Base-by-base conservation (phyloP, 2,329 filamentous ascomycete species). In the Fusarium sp. region DNA sequence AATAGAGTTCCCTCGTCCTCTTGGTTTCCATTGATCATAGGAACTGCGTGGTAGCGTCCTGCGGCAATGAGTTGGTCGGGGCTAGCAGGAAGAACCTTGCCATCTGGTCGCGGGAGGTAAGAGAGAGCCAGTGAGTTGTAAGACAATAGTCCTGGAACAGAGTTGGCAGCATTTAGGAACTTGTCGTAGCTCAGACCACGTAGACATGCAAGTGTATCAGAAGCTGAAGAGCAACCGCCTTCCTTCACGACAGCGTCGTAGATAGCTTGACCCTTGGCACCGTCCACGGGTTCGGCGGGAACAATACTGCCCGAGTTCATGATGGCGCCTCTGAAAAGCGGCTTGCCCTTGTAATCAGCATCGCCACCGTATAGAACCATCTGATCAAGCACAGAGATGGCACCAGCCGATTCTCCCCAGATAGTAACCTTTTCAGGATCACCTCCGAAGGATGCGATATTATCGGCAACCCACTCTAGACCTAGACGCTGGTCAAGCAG, bases 1-100 rank as follows among this genome's bases (percentile, higher is more conserved):
- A 94, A 93, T 3, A 94, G 77, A 0, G 91, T 93, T 19, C 91
- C 91, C 77, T 95, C 91, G 73, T 95, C 92, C 80, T 94, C 91
- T 76, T 93, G 90, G 73, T 93, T 86, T 40, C 92, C 91, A 38
- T 91, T 85, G 67, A 85, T 85, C 78, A 82, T 81, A 34, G 83
- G 83, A 3, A 85, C 82, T 2, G 80, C 78, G 20, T 83, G 76
- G 59, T 83, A 84, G 7, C 83, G 82, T 15, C 89, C 87, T 0
- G 75, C 71, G 4, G 69, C 55, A 3, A 85, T 78, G 6, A 92
- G 79, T 0, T 83, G 54, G 1, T 94, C 91, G 0, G 91, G 88
- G 7, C 87, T 91, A 3, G 85, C 80, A 0, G 86, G 83, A 10
- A 94, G 82, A 6, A 84, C 83, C 2, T 74, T 83, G 26, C 90